Evolutionary conservation across 176 grass and related monocot species (phyloP).

Genomic region (Tillandsia fasciculata): DNA sequence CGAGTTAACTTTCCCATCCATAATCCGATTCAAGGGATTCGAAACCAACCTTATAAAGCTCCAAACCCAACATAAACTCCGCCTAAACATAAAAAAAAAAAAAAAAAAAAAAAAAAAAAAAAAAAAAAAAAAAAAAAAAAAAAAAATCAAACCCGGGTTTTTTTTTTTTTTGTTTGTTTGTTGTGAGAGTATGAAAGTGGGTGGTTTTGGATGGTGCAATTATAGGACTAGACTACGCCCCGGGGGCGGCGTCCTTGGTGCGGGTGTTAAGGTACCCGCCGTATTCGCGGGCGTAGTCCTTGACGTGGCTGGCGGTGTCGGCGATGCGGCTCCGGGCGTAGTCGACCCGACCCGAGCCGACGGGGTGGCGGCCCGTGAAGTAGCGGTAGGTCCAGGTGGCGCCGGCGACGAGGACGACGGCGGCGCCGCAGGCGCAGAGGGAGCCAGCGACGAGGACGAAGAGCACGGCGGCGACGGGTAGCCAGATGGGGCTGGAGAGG

Average conservation of each 20-base stretch:
- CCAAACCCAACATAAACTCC: too few relatives aligned
- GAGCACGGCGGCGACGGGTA: slow-evolving; percentile 12
- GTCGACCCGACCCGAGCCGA: slow-evolving; percentile 65
- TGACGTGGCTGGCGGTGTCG: slow-evolving; percentile 47
- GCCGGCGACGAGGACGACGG: slow-evolving; percentile 28
- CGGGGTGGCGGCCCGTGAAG: slow-evolving; percentile 49
- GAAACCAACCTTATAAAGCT: too few relatives aligned
- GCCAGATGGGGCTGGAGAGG: slow-evolving; percentile 52
- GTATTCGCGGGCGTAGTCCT: slow-evolving; percentile 52
- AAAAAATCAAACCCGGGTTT: too few relatives aligned
- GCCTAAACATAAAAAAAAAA: too few relatives aligned
- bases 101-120: too few relatives aligned
- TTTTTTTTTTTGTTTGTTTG: too few relatives aligned
- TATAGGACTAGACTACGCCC: slow-evolving; percentile 23
- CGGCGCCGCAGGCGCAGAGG: slow-evolving; percentile 41
- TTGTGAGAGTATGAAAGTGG: too few relatives aligned
- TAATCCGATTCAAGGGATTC: too few relatives aligned
- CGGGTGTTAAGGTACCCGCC: slow-evolving; percentile 46
- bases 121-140: too few relatives aligned
- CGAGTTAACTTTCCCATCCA: too few relatives aligned
- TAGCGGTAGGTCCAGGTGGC: slow-evolving; percentile 51
- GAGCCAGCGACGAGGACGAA: slow-evolving; percentile 14
- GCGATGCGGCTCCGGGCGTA: slow-evolving; percentile 73
- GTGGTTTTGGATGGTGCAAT: too few relatives aligned
- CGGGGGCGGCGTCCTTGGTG: slow-evolving; percentile 59